phyloP scores from a whole-genome alignment of 495 filamentous ascomycete genomes.

The Penicillium paradoxum region DNA sequence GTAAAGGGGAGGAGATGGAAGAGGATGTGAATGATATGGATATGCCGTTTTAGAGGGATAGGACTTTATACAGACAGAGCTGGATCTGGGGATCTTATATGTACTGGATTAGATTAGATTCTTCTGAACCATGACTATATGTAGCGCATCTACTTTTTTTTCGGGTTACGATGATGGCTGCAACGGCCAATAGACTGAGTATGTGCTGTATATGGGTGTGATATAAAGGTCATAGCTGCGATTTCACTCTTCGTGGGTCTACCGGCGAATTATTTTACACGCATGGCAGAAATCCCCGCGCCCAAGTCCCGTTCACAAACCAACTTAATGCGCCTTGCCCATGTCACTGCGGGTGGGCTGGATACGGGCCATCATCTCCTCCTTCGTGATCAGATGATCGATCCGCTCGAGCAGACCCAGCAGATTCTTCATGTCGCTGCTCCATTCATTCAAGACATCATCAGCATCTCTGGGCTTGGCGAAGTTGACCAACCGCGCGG shows the following conservation, averaged over 20 bases:
- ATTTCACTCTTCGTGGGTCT: slow-evolving; percentile 16
- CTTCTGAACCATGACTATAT: slow-evolving; percentile 1
- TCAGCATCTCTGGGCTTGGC: slow-evolving; percentile 92
- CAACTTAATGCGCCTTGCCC: slow-evolving; percentile 39
- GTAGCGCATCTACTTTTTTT: background rate
- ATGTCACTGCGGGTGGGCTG: slow-evolving; percentile 62
- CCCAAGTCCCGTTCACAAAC: slow-evolving; percentile 9
- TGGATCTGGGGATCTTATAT: background rate
- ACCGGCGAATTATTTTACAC: slow-evolving; percentile 36
- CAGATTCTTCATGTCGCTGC: slow-evolving; percentile 95
- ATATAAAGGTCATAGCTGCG: slow-evolving; percentile 3
- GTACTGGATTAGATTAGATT: slow-evolving; percentile 10
- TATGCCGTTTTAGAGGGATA: slow-evolving; percentile 51
- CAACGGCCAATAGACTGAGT: background rate
- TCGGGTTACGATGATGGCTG: background rate
- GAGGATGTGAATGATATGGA: slow-evolving; percentile 63
- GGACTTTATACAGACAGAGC: slow-evolving; percentile 1
- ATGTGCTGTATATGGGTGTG: background rate
- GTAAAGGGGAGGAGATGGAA: slow-evolving; percentile 36
- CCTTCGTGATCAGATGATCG: slow-evolving; percentile 98
- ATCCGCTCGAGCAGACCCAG: slow-evolving; percentile 88
- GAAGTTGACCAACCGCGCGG: slow-evolving; percentile 86
- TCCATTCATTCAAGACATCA: slow-evolving; percentile 98
- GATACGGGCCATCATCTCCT: slow-evolving; percentile 99
- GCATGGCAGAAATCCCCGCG: slow-evolving; percentile 13